phyloP scores from a whole-genome alignment of 2,329 filamentous ascomycete species.

The Cryphonectria japonica region DNA sequence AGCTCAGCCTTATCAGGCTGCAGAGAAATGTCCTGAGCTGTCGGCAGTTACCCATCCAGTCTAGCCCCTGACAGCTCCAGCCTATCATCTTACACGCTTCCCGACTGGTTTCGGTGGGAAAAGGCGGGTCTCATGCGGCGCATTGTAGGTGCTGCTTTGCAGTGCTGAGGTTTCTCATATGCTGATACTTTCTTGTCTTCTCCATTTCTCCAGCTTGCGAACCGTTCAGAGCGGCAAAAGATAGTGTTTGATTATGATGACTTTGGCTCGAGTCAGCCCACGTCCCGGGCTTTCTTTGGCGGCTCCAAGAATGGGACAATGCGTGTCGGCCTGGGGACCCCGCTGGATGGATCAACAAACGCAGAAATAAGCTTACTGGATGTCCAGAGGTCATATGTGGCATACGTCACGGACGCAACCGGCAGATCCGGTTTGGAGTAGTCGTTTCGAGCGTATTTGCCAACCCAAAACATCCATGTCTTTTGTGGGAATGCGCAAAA shows the following conservation, averaged over 20 bases:
- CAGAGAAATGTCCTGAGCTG: background rate
- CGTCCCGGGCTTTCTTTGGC: background rate
- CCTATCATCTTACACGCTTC: constrained; percentile 22
- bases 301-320: background rate
- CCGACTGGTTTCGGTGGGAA: background rate
- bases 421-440: background rate
- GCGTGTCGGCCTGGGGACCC: background rate
- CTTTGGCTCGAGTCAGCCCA: background rate
- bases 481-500: background rate
- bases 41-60: constrained; percentile 12
- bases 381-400: background rate
- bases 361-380: constrained; percentile 22
- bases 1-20: background rate
- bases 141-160: background rate
- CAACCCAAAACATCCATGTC: constrained; percentile 13
- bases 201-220: too few species aligned
- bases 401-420: background rate
- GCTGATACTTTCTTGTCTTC: background rate
- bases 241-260: background rate
- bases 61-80: background rate
- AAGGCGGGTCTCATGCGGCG: background rate
- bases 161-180: background rate
- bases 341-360: constrained; percentile 22
- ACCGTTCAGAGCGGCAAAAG: background rate
- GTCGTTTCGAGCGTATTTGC: background rate